These are phyloP conservation scores for Dysphania ambrosioides DNA, from an alignment of 148 eudicot species.

Conservation along the genomic window DNA sequence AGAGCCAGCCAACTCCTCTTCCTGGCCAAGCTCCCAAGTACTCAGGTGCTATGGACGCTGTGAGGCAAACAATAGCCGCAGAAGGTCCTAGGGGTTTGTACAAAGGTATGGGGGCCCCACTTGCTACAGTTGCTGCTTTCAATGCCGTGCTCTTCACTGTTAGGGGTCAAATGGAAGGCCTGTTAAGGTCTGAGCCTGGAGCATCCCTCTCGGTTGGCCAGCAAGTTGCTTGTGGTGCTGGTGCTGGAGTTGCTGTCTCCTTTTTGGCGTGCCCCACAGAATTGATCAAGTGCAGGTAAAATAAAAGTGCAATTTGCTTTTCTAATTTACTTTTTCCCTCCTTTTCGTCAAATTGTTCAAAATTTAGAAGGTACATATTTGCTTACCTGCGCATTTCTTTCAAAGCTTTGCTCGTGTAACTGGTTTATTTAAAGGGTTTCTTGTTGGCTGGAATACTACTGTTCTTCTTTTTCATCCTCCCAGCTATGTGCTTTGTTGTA, in stretches of 20 bases:
- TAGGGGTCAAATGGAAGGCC: constrained; percentile 80
- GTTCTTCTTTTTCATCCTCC: neutral
- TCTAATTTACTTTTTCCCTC: neutral
- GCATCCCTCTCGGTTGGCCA: constrained; percentile 62
- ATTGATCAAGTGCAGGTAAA: constrained; percentile 86
- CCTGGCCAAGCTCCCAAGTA: constrained; percentile 84
- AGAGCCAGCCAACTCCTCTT: constrained; percentile 84
- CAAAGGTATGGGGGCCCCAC: constrained; percentile 99
- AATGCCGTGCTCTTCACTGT: constrained; percentile 86
- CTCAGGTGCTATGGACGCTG: constrained; percentile 84
- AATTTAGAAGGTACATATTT: neutral
- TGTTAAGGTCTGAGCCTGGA: constrained; percentile 68
- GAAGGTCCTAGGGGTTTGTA: constrained; percentile 83
- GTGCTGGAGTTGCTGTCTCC: constrained; percentile 88
- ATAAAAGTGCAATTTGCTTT: constrained; percentile 8
- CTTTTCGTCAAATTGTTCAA: neutral
- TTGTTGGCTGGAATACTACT: neutral
- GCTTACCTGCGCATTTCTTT: neutral
- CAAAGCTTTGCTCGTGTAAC: too few relatives aligned
- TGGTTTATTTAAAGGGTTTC: neutral
- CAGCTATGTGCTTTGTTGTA: neutral
- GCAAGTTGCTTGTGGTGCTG: constrained; percentile 78
- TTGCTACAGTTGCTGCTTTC: constrained; percentile 93
- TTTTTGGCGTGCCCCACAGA: constrained; percentile 93
- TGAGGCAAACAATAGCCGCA: constrained; percentile 78